Evolutionary conservation across 495 filamentous ascomycete species (phyloP).

Genomic region (Penicillium angulare): DNA sequence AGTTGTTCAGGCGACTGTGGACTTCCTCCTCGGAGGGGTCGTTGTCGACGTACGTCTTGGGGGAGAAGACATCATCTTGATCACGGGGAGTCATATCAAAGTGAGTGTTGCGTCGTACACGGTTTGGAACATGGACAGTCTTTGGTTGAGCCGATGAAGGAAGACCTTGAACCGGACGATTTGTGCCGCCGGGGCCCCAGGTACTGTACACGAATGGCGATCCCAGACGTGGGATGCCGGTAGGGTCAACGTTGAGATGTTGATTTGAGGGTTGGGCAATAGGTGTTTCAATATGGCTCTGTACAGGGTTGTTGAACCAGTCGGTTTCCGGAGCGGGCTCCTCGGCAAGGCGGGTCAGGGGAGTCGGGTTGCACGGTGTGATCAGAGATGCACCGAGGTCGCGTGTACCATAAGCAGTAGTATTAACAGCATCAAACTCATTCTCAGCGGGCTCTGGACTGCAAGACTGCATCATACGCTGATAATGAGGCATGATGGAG

Average conservation of each 20-base stretch:
- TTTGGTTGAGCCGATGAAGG: conserved; percentile 34
- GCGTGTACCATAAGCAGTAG: conserved; percentile 59
- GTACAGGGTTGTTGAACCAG: conserved; percentile 38
- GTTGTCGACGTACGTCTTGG: conserved; percentile 43
- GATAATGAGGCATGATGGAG: conserved; percentile 62
- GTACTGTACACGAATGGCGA: conserved; percentile 59
- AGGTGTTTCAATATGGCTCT: background rate
- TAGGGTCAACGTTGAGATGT: conserved; percentile 22
- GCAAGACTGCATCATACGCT: conserved; percentile 68
- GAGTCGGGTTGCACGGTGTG: conserved; percentile 71
- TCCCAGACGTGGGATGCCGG: conserved; percentile 38
- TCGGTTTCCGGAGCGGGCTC: conserved; percentile 27
- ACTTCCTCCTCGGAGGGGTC: conserved; percentile 44
- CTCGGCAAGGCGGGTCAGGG: conserved; percentile 62
- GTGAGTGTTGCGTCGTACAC: conserved; percentile 47
- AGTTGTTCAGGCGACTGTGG: conserved; percentile 49
- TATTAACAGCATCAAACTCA: conserved; percentile 14
- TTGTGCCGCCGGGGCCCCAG: conserved; percentile 52
- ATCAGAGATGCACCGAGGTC: conserved; percentile 85
- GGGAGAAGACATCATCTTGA: conserved; percentile 51
- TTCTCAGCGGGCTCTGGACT: conserved; percentile 71
- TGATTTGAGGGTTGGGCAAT: conserved; percentile 12
- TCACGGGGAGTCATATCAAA: conserved; percentile 48
- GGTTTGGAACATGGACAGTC: conserved; percentile 46
- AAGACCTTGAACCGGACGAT: conserved; percentile 28